phyloP scores from a whole-genome alignment of 2,329 filamentous ascomycete species.

The Zasmidium citrigriseum region DNA sequence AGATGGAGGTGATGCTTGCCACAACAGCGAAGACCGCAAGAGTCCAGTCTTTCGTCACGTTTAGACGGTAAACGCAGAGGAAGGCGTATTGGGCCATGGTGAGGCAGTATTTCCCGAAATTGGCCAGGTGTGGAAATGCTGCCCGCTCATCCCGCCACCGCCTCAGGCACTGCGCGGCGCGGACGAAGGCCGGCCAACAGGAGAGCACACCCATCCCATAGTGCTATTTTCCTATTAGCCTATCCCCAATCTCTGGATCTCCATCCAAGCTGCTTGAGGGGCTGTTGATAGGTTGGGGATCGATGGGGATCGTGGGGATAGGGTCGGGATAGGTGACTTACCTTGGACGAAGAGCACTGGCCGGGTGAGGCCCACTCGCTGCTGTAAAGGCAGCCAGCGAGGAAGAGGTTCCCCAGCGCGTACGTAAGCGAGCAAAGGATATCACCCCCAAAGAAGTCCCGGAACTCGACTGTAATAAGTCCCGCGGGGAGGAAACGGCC shows the following conservation, averaged over 20 bases:
- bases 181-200: conserved; percentile 83
- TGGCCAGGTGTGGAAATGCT: conserved; percentile 83
- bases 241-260: too few relatives aligned
- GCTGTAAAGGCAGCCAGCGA: conserved; percentile 95
- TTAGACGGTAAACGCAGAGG: conserved; percentile 80
- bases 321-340: background rate
- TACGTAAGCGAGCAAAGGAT: conserved; percentile 98
- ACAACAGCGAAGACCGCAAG: conserved; percentile 75
- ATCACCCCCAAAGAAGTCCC: conserved; percentile 95
- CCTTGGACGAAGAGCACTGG: conserved; percentile 79
- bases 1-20: conserved; percentile 78
- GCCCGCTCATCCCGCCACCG: conserved; percentile 87
- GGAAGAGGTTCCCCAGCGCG: conserved; percentile 79
- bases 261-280: too few relatives aligned
- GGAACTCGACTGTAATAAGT: conserved; percentile 90
- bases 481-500: conserved; percentile 84
- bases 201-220: conserved; percentile 73
- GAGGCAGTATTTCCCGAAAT: conserved; percentile 86
- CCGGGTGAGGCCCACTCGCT: conserved; percentile 69
- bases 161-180: conserved; percentile 83
- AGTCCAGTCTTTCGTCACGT: conserved; percentile 54
- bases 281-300: too few relatives aligned
- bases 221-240: too few relatives aligned
- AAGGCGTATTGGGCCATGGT: conserved; percentile 78
- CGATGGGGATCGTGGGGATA: too few relatives aligned